These are phyloP conservation scores for Entamoeba invadens DNA, from an alignment of 208 protist genomes.

Conservation along the genomic window DNA sequence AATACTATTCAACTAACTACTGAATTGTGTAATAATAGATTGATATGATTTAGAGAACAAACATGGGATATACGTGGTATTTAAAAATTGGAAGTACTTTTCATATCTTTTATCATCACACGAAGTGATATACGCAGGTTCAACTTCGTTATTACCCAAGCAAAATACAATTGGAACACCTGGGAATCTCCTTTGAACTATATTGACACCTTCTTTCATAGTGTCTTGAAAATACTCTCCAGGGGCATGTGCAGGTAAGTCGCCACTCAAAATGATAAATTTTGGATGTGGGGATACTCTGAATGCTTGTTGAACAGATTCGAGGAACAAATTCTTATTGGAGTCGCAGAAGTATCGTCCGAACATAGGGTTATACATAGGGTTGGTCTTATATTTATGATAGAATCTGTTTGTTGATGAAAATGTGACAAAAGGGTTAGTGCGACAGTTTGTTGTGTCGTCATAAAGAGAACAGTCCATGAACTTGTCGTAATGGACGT, in stretches of 20 bases:
- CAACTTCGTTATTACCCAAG: neutral
- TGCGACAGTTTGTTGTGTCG: neutral
- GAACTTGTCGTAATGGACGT: neutral
- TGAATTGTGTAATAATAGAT: too few species aligned
- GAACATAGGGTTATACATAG: neutral
- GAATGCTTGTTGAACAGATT: neutral
- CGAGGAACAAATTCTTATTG: neutral
- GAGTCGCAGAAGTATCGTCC: neutral
- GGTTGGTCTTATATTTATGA: neutral
- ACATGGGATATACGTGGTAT: too few species aligned
- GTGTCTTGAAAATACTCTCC: neutral
- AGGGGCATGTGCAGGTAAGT: neutral
- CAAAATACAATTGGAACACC: neutral
- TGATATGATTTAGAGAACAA: too few species aligned
- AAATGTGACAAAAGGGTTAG: neutral
- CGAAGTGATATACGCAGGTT: neutral
- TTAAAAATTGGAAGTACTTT: neutral
- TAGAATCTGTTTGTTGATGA: neutral
- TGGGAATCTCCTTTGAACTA: neutral
- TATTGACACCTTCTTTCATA: neutral
- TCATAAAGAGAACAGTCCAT: neutral
- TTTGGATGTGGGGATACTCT: neutral
- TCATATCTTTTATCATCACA: neutral
- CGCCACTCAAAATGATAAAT: neutral
- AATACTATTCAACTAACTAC: too few species aligned